Percentiles rank a stretch among this genome's conserved stretches.
Evolutionary conservation across 2,329 filamentous ascomycete species (phyloP).

Genomic region (Ophiostoma montium): DNA sequence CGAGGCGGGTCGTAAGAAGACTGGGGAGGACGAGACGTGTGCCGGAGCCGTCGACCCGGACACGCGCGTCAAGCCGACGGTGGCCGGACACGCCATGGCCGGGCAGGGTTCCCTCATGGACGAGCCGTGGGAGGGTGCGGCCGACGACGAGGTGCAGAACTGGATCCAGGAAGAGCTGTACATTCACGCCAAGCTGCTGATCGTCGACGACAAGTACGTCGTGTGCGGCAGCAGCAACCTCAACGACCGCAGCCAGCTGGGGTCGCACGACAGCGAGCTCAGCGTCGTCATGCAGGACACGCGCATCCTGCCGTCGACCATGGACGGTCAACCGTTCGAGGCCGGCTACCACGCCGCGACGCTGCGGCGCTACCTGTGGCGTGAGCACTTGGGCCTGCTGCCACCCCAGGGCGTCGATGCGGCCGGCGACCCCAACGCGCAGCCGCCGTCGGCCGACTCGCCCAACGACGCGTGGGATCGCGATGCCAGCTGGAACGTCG

Average conservation of each 20-base stretch:
- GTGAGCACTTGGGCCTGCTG: constrained; percentile 79
- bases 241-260: constrained; percentile 80
- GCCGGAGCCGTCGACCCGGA: not conserved
- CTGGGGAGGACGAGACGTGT: not conserved
- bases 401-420: constrained; percentile 56
- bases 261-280: constrained; percentile 81
- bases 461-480: constrained; percentile 49
- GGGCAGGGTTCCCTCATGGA: constrained; percentile 43
- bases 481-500: constrained; percentile 48
- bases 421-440: constrained; percentile 59
- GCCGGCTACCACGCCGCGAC: constrained; percentile 66
- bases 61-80: constrained; percentile 26
- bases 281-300: constrained; percentile 83
- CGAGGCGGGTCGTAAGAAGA: constrained; percentile 23
- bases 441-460: constrained; percentile 51
- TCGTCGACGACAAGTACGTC: constrained; percentile 73
- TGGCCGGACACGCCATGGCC: constrained; percentile 74
- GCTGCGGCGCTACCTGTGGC: constrained; percentile 73
- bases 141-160: constrained; percentile 66
- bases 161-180: constrained; percentile 96
- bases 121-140: constrained; percentile 62
- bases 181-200: constrained; percentile 81
- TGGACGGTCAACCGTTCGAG: constrained; percentile 63
- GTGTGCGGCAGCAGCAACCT: constrained; percentile 82
- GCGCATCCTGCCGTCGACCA: constrained; percentile 52